Base-by-base conservation (phyloP, 768 basidiomycete species). In the Pleurotus eryngii region DNA sequence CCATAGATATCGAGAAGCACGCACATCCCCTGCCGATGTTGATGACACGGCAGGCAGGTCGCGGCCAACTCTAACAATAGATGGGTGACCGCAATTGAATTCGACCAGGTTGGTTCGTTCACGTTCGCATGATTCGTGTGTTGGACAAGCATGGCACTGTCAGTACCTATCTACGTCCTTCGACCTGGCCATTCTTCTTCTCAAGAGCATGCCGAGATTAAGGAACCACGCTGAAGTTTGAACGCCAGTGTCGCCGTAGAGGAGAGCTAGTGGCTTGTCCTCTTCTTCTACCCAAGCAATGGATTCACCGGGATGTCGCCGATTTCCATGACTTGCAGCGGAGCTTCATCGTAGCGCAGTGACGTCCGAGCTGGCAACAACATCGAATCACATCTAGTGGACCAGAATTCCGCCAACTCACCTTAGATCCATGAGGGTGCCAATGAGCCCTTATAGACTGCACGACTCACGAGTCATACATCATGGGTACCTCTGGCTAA, bases 31-130 rank as follows among this genome's bases (percentile, higher is more conserved):
- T 54, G 39, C 51, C 51, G 42, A 7, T n/a, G 20, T 1, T 45
- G 42, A n/a, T 45, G 42, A n/a, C 42, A 45, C 42, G 42, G 42
- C 42, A 45, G 17, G 42, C 42, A 11, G 7, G 42, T n/a, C n/a
- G 42, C 42, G 42, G 42, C 42, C 42, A n/a, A 45, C 15, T 20
- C 51, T 42, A 54, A 54, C 27, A 40, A 54, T 54, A 53, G 27
- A 38, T 42, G 8, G 24, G 22, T 37, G 37, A 24, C 35, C 35
- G 46, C 46, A 7, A 18, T 20, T 20, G 18, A 26, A 48, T 14
- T 17, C 9, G 39, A 26, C 51, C 38, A 24, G 18, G 42, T 24
- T 39, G 51, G 51, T 54, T 54, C 51, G 51, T 39, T 54, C 17
- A n/a, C 11, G 37, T 39, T 54, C 51, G 39, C 15, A 39, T 7